A percentile compares a stretch with the other conserved stretches of the same genome.
Evolutionary conservation across 495 filamentous ascomycete species (phyloP).

Genomic region (Neurospora sp.): DNA sequence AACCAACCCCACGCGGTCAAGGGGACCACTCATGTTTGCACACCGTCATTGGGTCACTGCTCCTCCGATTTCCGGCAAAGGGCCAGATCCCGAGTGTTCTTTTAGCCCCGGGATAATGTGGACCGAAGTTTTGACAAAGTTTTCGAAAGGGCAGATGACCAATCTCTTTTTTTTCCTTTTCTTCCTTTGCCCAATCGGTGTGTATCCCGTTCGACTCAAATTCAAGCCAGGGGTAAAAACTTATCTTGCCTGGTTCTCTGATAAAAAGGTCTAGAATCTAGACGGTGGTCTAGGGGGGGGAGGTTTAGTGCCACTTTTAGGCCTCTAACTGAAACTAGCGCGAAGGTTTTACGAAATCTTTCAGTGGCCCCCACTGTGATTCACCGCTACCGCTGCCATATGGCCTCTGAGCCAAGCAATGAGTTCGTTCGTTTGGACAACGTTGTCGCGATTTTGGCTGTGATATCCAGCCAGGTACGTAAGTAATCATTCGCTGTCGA

Average conservation of each 20-base stretch:
- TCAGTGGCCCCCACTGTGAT: neutral
- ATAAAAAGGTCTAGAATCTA: neutral
- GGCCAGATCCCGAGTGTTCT: neutral
- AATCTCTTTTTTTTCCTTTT: neutral
- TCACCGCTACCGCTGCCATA: neutral
- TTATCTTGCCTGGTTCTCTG: neutral
- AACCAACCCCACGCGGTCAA: neutral
- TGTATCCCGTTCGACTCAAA: neutral
- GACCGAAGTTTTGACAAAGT: neutral
- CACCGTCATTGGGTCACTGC: neutral
- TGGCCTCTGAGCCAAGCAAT: neutral
- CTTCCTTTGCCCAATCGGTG: neutral
- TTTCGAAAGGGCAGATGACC: neutral
- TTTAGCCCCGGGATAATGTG: neutral
- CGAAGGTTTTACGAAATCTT: neutral
- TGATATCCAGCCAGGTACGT: neutral
- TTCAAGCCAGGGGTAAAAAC: neutral
- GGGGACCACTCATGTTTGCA: neutral
- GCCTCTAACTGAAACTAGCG: neutral
- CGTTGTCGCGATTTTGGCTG: neutral
- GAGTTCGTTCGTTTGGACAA: neutral
- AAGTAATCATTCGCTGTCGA: neutral
- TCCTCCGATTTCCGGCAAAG: neutral
- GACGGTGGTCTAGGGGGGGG: neutral
- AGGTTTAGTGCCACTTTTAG: neutral